Percentiles rank a stretch among this genome's conserved stretches.
phyloP scores from a whole-genome alignment of 1,284 basidiomycete genomes.

The Mycosarcoma mackinlayi region DNA sequence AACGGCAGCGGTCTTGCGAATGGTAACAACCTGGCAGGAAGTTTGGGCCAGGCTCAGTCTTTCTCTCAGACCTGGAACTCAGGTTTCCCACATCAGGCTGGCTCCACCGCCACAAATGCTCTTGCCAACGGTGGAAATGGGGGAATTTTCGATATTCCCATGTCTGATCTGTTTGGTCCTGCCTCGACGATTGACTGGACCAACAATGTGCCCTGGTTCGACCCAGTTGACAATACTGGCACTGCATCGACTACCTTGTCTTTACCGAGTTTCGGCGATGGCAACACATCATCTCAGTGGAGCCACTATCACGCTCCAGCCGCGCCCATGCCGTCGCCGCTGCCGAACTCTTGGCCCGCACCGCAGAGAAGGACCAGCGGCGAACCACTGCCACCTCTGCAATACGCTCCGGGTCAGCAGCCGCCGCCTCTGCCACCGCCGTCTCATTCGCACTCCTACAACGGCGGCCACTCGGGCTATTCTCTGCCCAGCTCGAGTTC shows the following conservation, averaged over 20 bases:
- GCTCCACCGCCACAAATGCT: neutral
- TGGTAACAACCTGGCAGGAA: constrained; percentile 2
- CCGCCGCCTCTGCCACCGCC: constrained; percentile 7
- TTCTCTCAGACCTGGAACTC: constrained; percentile 19
- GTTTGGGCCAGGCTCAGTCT: constrained; percentile 13
- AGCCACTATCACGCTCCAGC: constrained; percentile 1
- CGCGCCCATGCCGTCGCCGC: neutral
- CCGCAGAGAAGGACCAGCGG: constrained; percentile 17
- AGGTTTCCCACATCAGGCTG: constrained; percentile 16
- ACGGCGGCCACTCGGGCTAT: constrained; percentile 11
- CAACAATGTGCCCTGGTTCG: constrained; percentile 49
- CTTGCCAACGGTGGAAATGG: constrained; percentile 14
- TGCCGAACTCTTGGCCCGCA: constrained; percentile 18
- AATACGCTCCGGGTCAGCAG: constrained; percentile 12
- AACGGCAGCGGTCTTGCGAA: neutral
- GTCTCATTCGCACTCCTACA: constrained; percentile 10
- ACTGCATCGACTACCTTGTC: neutral
- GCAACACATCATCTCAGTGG: constrained; percentile 12
- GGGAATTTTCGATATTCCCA: constrained; percentile 47
- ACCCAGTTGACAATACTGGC: constrained; percentile 20
- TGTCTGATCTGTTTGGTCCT: constrained; percentile 35
- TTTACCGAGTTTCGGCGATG: constrained; percentile 18
- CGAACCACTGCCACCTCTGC: constrained; percentile 24
- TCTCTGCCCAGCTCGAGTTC: neutral
- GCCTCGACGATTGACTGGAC: constrained; percentile 36